phyloP scores from a whole-genome alignment of 2,329 filamentous ascomycete species.

The Byssochlamys sp. region DNA sequence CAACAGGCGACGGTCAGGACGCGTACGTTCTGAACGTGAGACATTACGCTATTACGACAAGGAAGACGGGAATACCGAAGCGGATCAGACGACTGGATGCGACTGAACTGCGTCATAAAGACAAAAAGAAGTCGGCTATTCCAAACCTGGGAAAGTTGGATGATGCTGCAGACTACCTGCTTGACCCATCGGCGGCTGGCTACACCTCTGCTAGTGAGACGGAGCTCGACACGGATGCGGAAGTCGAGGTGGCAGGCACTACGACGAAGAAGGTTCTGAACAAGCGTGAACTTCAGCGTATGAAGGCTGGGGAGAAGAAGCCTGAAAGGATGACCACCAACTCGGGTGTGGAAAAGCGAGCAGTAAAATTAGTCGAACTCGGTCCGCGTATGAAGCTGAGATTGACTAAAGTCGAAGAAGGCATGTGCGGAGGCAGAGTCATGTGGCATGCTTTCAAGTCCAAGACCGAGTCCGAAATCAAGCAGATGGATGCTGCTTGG shows the following conservation, averaged over 20 bases:
- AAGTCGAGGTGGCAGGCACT: slow-evolving; percentile 69
- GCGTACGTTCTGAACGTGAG: slow-evolving; percentile 77
- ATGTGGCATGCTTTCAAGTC: slow-evolving; percentile 96
- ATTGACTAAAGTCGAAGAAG: slow-evolving; percentile 92
- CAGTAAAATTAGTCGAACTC: slow-evolving; percentile 83
- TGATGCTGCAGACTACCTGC: slow-evolving; percentile 89
- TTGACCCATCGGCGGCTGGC: slow-evolving; percentile 66
- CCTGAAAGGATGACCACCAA: slow-evolving; percentile 32
- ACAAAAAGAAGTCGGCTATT: slow-evolving; percentile 57
- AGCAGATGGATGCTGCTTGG: slow-evolving; percentile 74
- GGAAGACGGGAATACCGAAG: slow-evolving; percentile 72
- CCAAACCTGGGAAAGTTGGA: slow-evolving; percentile 85
- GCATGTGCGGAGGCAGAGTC: slow-evolving; percentile 75
- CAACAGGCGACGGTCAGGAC: slow-evolving; percentile 42
- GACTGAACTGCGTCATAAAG: slow-evolving; percentile 66
- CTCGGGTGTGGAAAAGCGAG: slow-evolving; percentile 64
- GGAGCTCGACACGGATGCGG: slow-evolving; percentile 85
- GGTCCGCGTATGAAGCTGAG: slow-evolving; percentile 82
- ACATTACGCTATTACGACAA: slow-evolving; percentile 92
- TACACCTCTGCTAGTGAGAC: slow-evolving; percentile 91
- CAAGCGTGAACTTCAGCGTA: slow-evolving; percentile 41
- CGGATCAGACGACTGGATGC: slow-evolving; percentile 74
- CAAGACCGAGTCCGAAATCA: slow-evolving; percentile 69
- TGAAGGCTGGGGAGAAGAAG: slow-evolving; percentile 37
- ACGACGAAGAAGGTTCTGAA: slow-evolving; percentile 45